phyloP scores from a whole-genome alignment of 352 stramenopile species.

The Pythium biforme region DNA sequence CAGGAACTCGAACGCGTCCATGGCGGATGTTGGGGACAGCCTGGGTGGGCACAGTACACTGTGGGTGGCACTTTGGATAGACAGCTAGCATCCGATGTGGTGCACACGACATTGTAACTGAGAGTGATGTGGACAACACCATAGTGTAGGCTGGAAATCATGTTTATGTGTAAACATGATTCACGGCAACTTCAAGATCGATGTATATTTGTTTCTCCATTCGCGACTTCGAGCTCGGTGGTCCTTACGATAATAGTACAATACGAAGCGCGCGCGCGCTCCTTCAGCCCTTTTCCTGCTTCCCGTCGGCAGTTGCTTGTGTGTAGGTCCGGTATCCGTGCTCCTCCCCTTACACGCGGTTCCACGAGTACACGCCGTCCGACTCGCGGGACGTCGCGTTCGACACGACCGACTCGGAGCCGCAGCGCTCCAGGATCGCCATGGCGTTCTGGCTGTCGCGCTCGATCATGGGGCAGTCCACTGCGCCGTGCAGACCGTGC shows the following conservation, averaged over 20 bases:
- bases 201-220: no score
- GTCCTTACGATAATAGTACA: background rate
- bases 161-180: no score
- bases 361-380: conserved; percentile 16
- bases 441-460: conserved; percentile 33
- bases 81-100: background rate
- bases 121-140: no score
- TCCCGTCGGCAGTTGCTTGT: conserved; percentile 4
- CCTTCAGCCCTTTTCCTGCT: conserved; percentile 8
- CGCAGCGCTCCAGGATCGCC: conserved; percentile 33
- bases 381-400: conserved; percentile 14
- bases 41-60: no score
- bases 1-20: conserved; percentile 88
- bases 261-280: background rate
- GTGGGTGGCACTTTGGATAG: no score
- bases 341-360: conserved; percentile 1
- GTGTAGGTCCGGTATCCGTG: no score
- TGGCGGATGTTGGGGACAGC: conserved; percentile 11
- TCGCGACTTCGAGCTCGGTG: no score
- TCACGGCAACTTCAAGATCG: no score
- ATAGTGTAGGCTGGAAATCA: no score
- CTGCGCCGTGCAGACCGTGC: background rate
- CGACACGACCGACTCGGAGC: conserved; percentile 28
- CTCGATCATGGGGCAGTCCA: conserved; percentile 49
- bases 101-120: no score